Evolutionary conservation across 495 filamentous ascomycete species (phyloP).

Genomic region (Thermothielavioides terrestris): DNA sequence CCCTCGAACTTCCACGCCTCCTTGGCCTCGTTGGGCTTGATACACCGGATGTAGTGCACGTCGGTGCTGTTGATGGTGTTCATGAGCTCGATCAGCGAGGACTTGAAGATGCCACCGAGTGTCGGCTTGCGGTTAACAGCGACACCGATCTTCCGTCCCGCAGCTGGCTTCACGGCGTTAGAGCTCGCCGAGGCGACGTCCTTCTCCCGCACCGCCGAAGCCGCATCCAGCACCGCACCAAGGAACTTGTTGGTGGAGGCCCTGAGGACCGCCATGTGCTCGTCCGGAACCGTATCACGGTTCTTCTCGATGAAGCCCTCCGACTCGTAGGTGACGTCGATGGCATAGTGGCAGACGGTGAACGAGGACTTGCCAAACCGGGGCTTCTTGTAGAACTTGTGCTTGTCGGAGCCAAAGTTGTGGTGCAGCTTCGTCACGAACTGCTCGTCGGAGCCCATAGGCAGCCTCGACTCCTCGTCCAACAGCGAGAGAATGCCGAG

Average conservation of each 20-base stretch:
- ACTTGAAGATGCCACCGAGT: constrained; percentile 96
- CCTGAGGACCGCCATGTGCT: constrained; percentile 88
- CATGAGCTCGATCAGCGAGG: constrained; percentile 97
- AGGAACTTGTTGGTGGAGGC: constrained; percentile 82
- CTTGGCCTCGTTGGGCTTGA: constrained; percentile 98
- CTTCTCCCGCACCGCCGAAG: constrained; percentile 80
- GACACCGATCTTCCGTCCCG: constrained; percentile 76
- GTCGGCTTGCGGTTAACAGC: constrained; percentile 95
- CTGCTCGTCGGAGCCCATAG: constrained; percentile 95
- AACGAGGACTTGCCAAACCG: constrained; percentile 96
- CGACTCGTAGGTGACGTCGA: constrained; percentile 99
- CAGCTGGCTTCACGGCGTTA: constrained; percentile 58
- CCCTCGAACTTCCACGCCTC: constrained; percentile 97
- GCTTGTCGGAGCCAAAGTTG: constrained; percentile 83
- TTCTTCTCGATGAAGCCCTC: constrained; percentile 99
- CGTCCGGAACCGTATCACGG: constrained; percentile 94
- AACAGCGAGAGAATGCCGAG: constrained; percentile 85
- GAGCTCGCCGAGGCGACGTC: constrained; percentile 62
- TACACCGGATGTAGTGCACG: constrained; percentile 98
- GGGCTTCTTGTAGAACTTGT: constrained; percentile 97
- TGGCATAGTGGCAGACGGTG: constrained; percentile 96
- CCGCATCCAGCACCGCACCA: constrained; percentile 72
- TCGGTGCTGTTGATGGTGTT: constrained; percentile 94
- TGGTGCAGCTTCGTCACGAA: constrained; percentile 97
- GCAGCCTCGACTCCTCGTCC: constrained; percentile 92